Percentiles rank a stretch among this genome's conserved stretches.
These are phyloP conservation scores for Aspergillus novoparasiticus DNA, from an alignment of 2,329 filamentous ascomycete species.

Conservation along the genomic window DNA sequence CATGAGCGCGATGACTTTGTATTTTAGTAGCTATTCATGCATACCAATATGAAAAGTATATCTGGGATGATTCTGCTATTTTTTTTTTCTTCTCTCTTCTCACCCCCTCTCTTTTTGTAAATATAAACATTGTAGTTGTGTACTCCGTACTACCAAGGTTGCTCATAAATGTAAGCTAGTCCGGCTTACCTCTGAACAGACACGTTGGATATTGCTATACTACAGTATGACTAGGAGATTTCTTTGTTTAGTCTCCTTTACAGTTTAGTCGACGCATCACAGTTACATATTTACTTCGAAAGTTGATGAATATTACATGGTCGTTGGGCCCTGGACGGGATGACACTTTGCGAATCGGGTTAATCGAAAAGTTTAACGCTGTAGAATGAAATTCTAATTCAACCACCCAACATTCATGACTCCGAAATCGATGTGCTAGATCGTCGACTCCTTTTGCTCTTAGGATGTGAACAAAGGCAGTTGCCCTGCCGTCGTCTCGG, in stretches of 20 bases:
- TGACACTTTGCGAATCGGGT: background rate
- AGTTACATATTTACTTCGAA: background rate
- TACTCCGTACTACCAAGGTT: background rate
- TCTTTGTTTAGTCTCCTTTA: background rate
- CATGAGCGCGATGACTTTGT: constrained; percentile 2
- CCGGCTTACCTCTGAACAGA: background rate
- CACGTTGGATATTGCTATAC: background rate
- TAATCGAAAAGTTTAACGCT: background rate
- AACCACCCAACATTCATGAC: background rate
- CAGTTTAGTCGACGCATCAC: background rate
- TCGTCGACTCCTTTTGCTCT: background rate
- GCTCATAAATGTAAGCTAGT: background rate
- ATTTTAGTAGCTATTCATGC: constrained; percentile 9
- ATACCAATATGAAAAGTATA: background rate
- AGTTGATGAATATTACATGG: background rate
- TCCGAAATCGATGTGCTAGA: background rate
- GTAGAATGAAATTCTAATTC: background rate
- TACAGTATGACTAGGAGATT: background rate
- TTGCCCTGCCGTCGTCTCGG: background rate
- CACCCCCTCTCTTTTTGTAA: background rate
- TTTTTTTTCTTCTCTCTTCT: background rate
- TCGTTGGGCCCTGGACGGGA: background rate
- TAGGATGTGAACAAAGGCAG: background rate
- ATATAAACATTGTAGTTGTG: background rate
- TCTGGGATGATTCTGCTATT: background rate